Conservation (phyloP, 768 basidiomycete genomes). For the Russula sp. region DNA sequence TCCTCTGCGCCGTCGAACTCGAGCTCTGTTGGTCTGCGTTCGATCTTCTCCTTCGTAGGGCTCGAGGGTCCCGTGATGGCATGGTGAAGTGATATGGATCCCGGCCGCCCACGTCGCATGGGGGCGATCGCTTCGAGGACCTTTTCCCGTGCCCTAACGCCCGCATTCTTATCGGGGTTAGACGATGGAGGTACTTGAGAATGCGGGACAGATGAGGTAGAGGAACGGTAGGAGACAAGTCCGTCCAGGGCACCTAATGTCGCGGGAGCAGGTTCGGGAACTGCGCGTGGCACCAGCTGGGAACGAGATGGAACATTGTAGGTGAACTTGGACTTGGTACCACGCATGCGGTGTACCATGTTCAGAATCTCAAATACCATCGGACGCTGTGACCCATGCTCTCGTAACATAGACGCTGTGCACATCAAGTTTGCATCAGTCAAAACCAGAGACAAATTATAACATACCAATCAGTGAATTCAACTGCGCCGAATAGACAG, state of each 20-base stretch:
- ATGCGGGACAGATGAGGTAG: slow-evolving; percentile 16
- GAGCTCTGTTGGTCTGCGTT: slow-evolving; percentile 17
- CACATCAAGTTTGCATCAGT: slow-evolving; percentile 1
- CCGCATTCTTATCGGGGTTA: slow-evolving; percentile 38
- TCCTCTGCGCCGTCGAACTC: slow-evolving; percentile 29
- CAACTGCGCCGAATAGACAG: slow-evolving; percentile 77
- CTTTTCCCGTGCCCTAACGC: slow-evolving; percentile 64
- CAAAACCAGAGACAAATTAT: slow-evolving; percentile 18
- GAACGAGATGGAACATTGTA: slow-evolving; percentile 53
- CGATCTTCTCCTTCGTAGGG: slow-evolving; percentile 23
- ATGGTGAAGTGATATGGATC: slow-evolving; percentile 19
- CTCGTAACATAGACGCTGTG: slow-evolving; percentile 84
- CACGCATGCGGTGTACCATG: slow-evolving; percentile 78
- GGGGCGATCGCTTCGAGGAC: slow-evolving; percentile 75
- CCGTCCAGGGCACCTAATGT: slow-evolving; percentile 31
- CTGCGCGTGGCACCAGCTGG: slow-evolving; percentile 37
- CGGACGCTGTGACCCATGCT: slow-evolving; percentile 82
- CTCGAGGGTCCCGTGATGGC: slow-evolving; percentile 26
- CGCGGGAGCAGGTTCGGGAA: slow-evolving; percentile 10
- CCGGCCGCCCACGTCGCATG: slow-evolving; percentile 65
- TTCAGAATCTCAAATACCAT: slow-evolving; percentile 80
- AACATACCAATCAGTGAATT: slow-evolving; percentile 72
- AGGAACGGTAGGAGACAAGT: slow-evolving; percentile 34
- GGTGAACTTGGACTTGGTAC: slow-evolving; percentile 72
- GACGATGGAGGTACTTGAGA: slow-evolving; percentile 24